Evolutionary conservation across 164 flowering plant genomes (phyloP), one percentile per base, ranked within the genome.

Genomic region (Amborella trichopoda): DNA sequence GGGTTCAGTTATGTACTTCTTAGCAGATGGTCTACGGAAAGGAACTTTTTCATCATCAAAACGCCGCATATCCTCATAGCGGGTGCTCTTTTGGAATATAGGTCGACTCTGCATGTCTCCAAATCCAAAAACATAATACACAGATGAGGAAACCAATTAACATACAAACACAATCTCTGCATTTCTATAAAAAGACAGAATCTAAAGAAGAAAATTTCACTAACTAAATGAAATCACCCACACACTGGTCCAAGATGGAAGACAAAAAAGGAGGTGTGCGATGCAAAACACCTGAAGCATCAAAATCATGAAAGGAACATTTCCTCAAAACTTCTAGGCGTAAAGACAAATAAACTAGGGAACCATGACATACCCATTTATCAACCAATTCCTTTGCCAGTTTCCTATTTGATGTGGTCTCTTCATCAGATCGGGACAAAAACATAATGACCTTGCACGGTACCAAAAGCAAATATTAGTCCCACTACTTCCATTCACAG

Each of bases 341-440:
- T n/a, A n/a, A n/a, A n/a, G n/a, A n/a, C 21, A 39, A 40, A 40
- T 12, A 12, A 40, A 3, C 46, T 23, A 21, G 14, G 14, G 3
- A 13, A n/a, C 40, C n/a, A 5, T 32, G 14, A 22, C 41, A 63
- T 79, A 93, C 99, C 99, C 99, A 93, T 83, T 85, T 78, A 59
- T 93, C 95, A 54, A 93, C 95, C 68, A 93, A 67, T 37, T 93
- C 99, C 58, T 85, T 88, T 1, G 99, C 99, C 64, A 88, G 91
- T 54, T 73, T 93, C 45, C 89, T 68, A 64, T 85, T 93, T 30
- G 83, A 50, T 8, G 89, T 76, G 12, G 85, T 93, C 71, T 93
- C 96, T 71, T 93, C 99, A 47, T 79, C 94, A 22, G 96, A 80
- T 58, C 77, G 80, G 32, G 99, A 93, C 59, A 93, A 61, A 56